These are phyloP conservation scores for Fusarium pseudoanthophilum DNA, from an alignment of 2,329 filamentous ascomycete genomes.

Conservation along the genomic window DNA sequence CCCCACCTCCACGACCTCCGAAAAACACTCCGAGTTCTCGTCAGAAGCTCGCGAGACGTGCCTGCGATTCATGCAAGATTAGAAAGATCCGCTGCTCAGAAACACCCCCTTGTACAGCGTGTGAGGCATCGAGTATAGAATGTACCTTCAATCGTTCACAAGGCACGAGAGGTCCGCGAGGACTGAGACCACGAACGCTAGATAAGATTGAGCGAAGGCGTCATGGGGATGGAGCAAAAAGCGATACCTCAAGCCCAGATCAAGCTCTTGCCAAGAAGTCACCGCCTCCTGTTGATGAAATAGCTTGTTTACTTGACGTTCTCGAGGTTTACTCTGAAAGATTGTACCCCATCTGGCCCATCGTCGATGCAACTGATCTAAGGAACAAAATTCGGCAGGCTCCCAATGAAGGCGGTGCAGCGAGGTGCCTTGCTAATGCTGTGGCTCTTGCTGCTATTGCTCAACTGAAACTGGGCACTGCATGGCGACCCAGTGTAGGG, in stretches of 20 bases:
- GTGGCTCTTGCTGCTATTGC: slow-evolving; percentile 60
- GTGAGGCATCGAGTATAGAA: slow-evolving; percentile 55
- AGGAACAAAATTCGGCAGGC: slow-evolving; percentile 51
- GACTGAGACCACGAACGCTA: slow-evolving; percentile 57
- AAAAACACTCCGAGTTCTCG: slow-evolving; percentile 35
- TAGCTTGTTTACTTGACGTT: slow-evolving; percentile 43
- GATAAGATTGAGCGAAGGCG: slow-evolving; percentile 51
- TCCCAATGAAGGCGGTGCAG: slow-evolving; percentile 46
- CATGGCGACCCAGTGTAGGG: slow-evolving; percentile 43
- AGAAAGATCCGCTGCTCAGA: slow-evolving; percentile 64
- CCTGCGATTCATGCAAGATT: slow-evolving; percentile 64
- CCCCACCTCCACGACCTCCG: slow-evolving; percentile 30
- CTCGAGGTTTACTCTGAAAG: slow-evolving; percentile 61
- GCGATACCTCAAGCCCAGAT: slow-evolving; percentile 12
- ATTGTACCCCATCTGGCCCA: slow-evolving; percentile 63
- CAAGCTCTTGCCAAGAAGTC: slow-evolving; percentile 2
- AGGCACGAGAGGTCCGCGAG: slow-evolving; percentile 58
- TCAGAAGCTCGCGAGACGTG: slow-evolving; percentile 46
- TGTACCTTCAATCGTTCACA: slow-evolving; percentile 62
- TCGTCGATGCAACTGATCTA: slow-evolving; percentile 58
- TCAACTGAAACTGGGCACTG: slow-evolving; percentile 56
- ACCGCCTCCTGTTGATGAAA: slow-evolving; percentile 30
- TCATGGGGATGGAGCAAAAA: slow-evolving; percentile 16
- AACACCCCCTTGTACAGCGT: slow-evolving; percentile 58
- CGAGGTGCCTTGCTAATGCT: slow-evolving; percentile 56